Percentiles rank a stretch among this genome's conserved stretches.
These are phyloP conservation scores for Sarcocystis neurona DNA, from an alignment of 169 alveolate species.

Conservation along the genomic window DNA sequence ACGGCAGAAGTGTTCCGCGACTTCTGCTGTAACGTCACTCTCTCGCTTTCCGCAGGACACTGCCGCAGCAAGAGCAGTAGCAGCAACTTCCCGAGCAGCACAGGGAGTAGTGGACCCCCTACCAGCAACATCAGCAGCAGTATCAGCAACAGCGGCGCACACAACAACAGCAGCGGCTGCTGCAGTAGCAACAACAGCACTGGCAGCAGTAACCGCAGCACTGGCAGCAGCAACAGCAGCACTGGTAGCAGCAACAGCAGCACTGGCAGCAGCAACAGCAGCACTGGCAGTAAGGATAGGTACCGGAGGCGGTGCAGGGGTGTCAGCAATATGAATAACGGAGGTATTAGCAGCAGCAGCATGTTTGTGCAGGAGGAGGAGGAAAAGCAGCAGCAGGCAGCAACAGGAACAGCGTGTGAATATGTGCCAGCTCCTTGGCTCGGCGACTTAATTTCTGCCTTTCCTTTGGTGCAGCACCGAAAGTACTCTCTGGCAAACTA, in stretches of 20 bases:
- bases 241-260: background rate
- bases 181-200: background rate
- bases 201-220: background rate
- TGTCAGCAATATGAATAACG: background rate
- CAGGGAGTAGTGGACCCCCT: too few relatives aligned
- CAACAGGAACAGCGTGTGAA: too few relatives aligned
- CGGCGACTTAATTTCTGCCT: constrained; percentile 69
- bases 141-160: background rate
- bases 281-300: background rate
- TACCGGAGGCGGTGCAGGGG: background rate
- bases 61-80: too few relatives aligned
- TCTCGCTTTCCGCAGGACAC: background rate
- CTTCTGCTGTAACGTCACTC: constrained; percentile 64
- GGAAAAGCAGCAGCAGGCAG: too few relatives aligned
- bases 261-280: background rate
- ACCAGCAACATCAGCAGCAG: background rate
- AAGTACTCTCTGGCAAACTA: constrained; percentile 70
- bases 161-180: background rate
- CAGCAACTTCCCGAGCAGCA: too few relatives aligned
- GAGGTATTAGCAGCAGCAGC: too few relatives aligned
- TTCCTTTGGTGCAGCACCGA: constrained; percentile 70
- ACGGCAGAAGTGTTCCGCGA: constrained; percentile 78
- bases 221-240: background rate
- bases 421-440: constrained; percentile 73
- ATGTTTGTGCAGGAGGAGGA: background rate